phyloP scores from a whole-genome alignment of 208 protist genomes.

The Trichomonas vaginalis region DNA sequence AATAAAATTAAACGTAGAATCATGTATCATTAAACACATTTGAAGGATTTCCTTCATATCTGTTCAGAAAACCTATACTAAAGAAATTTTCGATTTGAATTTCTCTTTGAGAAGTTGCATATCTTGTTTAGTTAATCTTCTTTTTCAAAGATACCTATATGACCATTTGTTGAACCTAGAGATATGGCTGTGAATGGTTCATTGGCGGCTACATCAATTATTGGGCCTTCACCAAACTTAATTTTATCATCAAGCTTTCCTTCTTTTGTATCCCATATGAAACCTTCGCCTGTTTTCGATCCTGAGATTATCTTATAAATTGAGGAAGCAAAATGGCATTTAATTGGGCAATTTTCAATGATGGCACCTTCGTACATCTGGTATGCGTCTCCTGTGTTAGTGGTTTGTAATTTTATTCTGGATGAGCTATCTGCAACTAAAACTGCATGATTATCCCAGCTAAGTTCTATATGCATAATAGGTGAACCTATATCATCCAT shows the following conservation, averaged over 20 bases:
- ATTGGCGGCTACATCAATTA: neutral
- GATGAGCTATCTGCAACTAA: neutral
- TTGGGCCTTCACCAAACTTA: neutral
- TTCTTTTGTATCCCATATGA: neutral
- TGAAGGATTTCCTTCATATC: no score
- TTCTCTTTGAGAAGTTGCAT: no score
- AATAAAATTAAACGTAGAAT: no score
- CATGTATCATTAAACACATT: no score
- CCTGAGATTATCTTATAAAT: neutral
- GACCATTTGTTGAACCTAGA: neutral
- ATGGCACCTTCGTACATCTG: neutral
- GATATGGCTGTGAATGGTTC: neutral
- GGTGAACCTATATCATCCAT: neutral
- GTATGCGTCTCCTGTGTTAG: neutral
- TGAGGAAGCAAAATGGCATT: neutral
- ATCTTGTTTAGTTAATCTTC: no score
- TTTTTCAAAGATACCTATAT: neutral
- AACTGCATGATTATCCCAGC: neutral
- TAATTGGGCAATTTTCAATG: neutral
- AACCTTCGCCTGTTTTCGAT: neutral
- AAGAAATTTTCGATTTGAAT: no score
- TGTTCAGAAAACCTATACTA: no score
- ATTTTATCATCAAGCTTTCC: neutral
- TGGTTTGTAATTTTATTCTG: neutral
- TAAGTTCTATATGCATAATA: neutral